These are phyloP conservation scores for Talaromyces sp. DNA, from an alignment of 2,329 filamentous ascomycete genomes.

Conservation along the genomic window DNA sequence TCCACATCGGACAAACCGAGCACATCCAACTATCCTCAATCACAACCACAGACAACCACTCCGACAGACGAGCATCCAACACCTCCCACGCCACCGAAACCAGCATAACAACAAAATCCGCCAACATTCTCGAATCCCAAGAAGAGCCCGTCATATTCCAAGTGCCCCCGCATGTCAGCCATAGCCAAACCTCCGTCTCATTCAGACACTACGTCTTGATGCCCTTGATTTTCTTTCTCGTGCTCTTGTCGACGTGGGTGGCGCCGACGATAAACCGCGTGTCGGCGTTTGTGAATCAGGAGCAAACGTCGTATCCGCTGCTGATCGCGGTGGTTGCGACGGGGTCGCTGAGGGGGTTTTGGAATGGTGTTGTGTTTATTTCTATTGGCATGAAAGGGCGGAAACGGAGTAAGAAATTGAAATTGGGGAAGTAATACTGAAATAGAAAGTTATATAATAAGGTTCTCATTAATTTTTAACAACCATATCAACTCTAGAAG, in stretches of 20 bases:
- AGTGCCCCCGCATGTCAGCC: neutral
- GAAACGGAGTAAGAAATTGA: slow-evolving; percentile 11
- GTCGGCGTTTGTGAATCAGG: slow-evolving; percentile 24
- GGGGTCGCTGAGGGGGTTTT: slow-evolving; percentile 33
- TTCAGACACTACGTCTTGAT: slow-evolving; percentile 36
- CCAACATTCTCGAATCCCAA: neutral
- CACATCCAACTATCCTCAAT: slow-evolving; percentile 22
- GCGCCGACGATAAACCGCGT: slow-evolving; percentile 34
- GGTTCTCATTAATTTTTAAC: neutral
- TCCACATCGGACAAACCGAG: slow-evolving; percentile 25
- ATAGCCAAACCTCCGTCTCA: slow-evolving; percentile 26
- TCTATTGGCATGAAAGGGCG: slow-evolving; percentile 32
- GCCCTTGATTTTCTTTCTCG: slow-evolving; percentile 34
- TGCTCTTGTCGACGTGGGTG: slow-evolving; percentile 31
- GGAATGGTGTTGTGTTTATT: slow-evolving; percentile 36
- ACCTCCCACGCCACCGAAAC: neutral
- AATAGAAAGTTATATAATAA: neutral
- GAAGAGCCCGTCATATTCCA: neutral
- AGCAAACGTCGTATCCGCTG: slow-evolving; percentile 24
- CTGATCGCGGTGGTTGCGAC: slow-evolving; percentile 28
- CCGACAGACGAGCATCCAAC: slow-evolving; percentile 1
- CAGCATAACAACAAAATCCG: neutral
- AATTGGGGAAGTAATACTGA: neutral
- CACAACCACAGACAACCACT: slow-evolving; percentile 12
- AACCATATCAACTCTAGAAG: no score